Conservation (phyloP, 2,329 filamentous ascomycete species). For the Gnomoniopsis sp. region DNA sequence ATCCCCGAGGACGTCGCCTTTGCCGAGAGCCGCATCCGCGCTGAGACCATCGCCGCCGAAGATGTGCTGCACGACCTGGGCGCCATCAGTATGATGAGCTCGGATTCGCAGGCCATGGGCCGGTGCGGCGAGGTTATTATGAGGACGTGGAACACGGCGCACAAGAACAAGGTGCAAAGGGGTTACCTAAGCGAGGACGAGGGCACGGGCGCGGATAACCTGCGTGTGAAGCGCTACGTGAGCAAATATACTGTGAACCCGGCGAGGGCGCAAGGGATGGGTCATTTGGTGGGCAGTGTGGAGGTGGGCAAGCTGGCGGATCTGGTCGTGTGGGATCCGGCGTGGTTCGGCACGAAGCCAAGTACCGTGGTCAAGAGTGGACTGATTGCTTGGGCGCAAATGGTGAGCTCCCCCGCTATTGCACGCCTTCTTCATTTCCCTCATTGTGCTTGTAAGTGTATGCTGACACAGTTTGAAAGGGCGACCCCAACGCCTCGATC, state of each 20-base stretch:
- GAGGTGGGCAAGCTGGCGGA: slow-evolving; percentile 90
- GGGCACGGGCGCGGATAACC: slow-evolving; percentile 80
- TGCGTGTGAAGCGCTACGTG: slow-evolving; percentile 86
- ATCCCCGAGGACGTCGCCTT: slow-evolving; percentile 96
- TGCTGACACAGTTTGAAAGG: slow-evolving; percentile 40
- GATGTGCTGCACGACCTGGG: slow-evolving; percentile 93
- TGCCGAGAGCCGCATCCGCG: slow-evolving; percentile 88
- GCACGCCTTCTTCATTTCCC: not conserved
- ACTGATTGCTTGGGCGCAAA: slow-evolving; percentile 76
- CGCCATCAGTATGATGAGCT: slow-evolving; percentile 96
- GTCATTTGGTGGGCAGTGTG: slow-evolving; percentile 79
- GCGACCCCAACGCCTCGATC: slow-evolving; percentile 79
- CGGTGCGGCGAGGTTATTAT: slow-evolving; percentile 91
- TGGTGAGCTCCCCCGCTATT: slow-evolving; percentile 53
- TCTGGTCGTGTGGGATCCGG: slow-evolving; percentile 80
- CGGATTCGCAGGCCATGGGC: slow-evolving; percentile 95
- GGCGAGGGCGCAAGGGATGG: slow-evolving; percentile 85
- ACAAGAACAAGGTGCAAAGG: slow-evolving; percentile 91
- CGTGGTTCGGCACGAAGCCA: slow-evolving; percentile 86
- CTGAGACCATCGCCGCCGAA: slow-evolving; percentile 94
- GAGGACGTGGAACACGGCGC: slow-evolving; percentile 93
- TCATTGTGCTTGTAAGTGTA: not conserved
- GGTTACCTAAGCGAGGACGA: slow-evolving; percentile 74
- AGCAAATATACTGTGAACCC: slow-evolving; percentile 97
- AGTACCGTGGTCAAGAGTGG: slow-evolving; percentile 80